Conservation (phyloP, 2,329 filamentous ascomycete species). For the Pestalotiopsis sp. region DNA sequence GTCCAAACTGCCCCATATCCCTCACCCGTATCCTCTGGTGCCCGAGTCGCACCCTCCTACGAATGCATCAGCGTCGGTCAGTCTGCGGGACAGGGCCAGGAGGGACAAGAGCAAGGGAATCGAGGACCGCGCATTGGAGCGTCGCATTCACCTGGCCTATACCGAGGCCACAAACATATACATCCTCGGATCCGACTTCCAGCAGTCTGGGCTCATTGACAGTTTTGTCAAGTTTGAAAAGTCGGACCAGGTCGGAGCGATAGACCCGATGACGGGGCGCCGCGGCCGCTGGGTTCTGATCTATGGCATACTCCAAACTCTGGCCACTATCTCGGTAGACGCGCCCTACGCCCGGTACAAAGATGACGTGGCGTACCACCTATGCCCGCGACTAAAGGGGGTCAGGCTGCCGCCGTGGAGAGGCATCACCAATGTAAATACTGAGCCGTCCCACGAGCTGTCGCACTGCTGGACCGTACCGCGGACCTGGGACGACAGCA, state of each 20-base stretch:
- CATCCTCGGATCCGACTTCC: slow-evolving; percentile 53
- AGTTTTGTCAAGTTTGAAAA: slow-evolving; percentile 60
- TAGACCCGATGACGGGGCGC: slow-evolving; percentile 57
- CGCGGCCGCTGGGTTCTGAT: slow-evolving; percentile 63
- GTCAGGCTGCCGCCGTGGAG: slow-evolving; percentile 58
- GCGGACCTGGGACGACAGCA: slow-evolving; percentile 35
- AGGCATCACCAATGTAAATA: slow-evolving; percentile 24
- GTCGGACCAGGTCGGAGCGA: slow-evolving; percentile 47
- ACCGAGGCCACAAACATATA: slow-evolving; percentile 63
- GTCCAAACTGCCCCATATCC: slow-evolving; percentile 64
- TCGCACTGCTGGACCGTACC: slow-evolving; percentile 55
- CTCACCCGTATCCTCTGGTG: slow-evolving; percentile 67
- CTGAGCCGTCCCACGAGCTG: slow-evolving; percentile 47
- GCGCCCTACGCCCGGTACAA: slow-evolving; percentile 53
- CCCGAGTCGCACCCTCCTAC: slow-evolving; percentile 51
- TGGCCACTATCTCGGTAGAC: slow-evolving; percentile 61
- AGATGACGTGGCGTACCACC: slow-evolving; percentile 57
- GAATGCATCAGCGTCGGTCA: slow-evolving; percentile 2
- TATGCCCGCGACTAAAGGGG: slow-evolving; percentile 55
- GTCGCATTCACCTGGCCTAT: slow-evolving; percentile 57
- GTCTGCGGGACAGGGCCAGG: slow-evolving; percentile 28
- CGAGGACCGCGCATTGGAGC: slow-evolving; percentile 38
- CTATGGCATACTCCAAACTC: slow-evolving; percentile 61
- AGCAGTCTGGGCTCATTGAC: slow-evolving; percentile 56
- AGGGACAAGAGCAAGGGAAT: slow-evolving; percentile 22